These are phyloP conservation scores for Phytophthora fragariae DNA, from an alignment of 352 stramenopile genomes.

Conservation along the genomic window DNA sequence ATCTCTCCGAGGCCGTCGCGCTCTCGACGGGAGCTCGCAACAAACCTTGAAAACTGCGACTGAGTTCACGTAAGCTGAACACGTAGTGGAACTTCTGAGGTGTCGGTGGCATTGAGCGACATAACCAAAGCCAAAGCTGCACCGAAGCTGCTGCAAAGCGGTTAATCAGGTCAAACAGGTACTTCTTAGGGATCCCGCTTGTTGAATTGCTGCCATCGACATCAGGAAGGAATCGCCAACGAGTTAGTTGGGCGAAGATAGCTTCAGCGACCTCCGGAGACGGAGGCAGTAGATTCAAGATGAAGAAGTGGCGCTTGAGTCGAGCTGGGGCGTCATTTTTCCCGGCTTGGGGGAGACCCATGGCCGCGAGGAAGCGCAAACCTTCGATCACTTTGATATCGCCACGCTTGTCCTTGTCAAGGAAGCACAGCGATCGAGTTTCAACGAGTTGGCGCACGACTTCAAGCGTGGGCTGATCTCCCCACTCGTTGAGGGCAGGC, in stretches of 20 bases:
- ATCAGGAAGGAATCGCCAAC: constrained; percentile 52
- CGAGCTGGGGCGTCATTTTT: constrained; percentile 91
- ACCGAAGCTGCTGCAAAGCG: constrained; percentile 60
- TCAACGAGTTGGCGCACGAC: constrained; percentile 79
- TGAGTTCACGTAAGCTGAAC: constrained; percentile 82
- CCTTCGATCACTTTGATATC: constrained; percentile 84
- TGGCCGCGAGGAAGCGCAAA: constrained; percentile 69
- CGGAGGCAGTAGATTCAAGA: constrained; percentile 85
- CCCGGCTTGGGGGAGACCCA: constrained; percentile 62
- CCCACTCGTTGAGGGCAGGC: constrained; percentile 75
- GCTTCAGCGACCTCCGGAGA: constrained; percentile 79
- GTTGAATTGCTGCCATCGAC: constrained; percentile 17
- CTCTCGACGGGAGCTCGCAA: constrained; percentile 64
- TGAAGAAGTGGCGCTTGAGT: constrained; percentile 92
- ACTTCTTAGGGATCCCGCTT: constrained; percentile 37
- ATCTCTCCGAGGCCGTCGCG: constrained; percentile 50
- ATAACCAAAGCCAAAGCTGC: constrained; percentile 78
- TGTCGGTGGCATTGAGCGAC: constrained; percentile 71
- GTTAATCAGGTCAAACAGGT: constrained; percentile 52
- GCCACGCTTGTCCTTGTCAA: constrained; percentile 86
- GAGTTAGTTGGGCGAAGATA: constrained; percentile 89
- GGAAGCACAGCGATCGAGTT: constrained; percentile 73
- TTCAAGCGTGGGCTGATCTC: constrained; percentile 81
- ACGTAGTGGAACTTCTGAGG: constrained; percentile 88
- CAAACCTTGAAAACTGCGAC: constrained; percentile 83